phyloP scores from a whole-genome alignment of 192 early-diverging fungal species.

The Dispira parvispora region DNA sequence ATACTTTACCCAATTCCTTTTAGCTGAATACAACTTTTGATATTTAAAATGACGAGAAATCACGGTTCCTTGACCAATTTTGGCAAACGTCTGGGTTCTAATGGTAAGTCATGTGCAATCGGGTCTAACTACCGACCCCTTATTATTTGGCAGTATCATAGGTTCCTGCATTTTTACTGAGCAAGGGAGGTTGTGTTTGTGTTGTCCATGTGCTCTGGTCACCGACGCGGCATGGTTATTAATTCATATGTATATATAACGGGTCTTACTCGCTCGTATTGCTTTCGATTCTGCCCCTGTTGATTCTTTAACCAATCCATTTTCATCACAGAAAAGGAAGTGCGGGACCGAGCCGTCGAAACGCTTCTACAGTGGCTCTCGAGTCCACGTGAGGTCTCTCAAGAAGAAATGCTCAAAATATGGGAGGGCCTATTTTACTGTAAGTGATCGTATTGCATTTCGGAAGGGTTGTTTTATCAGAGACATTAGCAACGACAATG shows the following conservation, averaged over 20 bases:
- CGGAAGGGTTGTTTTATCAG: no score
- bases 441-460: constrained; percentile 18
- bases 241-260: no score
- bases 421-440: constrained; percentile 93
- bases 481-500: no score
- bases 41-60: not conserved
- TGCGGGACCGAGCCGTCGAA: constrained; percentile 53
- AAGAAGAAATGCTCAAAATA: constrained; percentile 58
- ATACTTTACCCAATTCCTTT: not conserved
- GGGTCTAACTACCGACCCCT: no score
- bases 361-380: constrained; percentile 37
- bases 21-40: not conserved
- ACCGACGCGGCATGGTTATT: no score
- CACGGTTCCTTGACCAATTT: constrained; percentile 20
- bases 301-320: no score
- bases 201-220: no score
- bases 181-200: no score
- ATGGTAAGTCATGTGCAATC: constrained; percentile 25
- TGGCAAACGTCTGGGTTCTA: constrained; percentile 48
- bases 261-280: no score
- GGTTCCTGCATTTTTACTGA: no score
- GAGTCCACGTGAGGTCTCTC: constrained; percentile 28
- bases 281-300: no score
- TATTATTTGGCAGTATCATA: no score
- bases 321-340: constrained; percentile 39